phyloP scores from a whole-genome alignment of 306 rosid species.

The Lathyrus tuberosus region DNA sequence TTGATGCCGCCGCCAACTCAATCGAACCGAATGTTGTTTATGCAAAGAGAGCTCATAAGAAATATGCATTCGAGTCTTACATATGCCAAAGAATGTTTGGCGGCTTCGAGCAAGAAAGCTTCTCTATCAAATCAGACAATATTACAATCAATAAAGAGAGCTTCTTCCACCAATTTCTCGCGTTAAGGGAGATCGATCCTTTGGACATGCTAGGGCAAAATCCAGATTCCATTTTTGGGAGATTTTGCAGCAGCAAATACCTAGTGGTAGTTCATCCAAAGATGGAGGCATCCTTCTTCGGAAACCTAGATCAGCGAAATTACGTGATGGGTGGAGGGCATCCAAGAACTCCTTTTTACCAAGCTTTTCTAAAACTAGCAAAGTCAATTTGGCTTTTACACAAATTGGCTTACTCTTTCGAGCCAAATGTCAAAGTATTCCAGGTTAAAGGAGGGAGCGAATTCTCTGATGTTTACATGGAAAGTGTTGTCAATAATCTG shows the following conservation, averaged over 20 bases:
- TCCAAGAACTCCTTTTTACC: conserved; percentile 98
- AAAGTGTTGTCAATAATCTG: conserved; percentile 85
- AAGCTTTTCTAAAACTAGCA: conserved; percentile 87
- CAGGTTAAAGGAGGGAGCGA: conserved; percentile 94
- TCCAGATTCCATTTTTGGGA: conserved; percentile 92
- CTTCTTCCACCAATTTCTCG: conserved; percentile 85
- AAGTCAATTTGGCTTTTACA: conserved; percentile 96
- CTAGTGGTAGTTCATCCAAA: conserved; percentile 86
- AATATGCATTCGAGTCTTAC: conserved; percentile 96
- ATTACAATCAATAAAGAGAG: conserved; percentile 60
- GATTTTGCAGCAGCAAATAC: conserved; percentile 92
- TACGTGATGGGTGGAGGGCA: conserved; percentile 88
- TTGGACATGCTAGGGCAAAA: conserved; percentile 90
- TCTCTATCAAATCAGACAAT: conserved; percentile 65
- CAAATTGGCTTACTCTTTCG: conserved; percentile 80
- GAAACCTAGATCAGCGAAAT: conserved; percentile 90
- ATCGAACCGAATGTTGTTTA: conserved; percentile 79
- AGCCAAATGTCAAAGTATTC: conserved; percentile 80
- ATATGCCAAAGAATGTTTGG: conserved; percentile 95
- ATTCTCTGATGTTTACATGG: conserved; percentile 94
- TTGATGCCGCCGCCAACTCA: conserved; percentile 94
- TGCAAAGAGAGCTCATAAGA: conserved; percentile 97
- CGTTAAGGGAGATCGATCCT: conserved; percentile 89
- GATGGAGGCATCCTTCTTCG: conserved; percentile 97
- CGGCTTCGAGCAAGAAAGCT: conserved; percentile 88